A percentile compares a stretch with the other conserved stretches of the same genome.
Evolutionary conservation across 2,329 filamentous ascomycete genomes (phyloP).

Genomic region (Sporothrix protearum): DNA sequence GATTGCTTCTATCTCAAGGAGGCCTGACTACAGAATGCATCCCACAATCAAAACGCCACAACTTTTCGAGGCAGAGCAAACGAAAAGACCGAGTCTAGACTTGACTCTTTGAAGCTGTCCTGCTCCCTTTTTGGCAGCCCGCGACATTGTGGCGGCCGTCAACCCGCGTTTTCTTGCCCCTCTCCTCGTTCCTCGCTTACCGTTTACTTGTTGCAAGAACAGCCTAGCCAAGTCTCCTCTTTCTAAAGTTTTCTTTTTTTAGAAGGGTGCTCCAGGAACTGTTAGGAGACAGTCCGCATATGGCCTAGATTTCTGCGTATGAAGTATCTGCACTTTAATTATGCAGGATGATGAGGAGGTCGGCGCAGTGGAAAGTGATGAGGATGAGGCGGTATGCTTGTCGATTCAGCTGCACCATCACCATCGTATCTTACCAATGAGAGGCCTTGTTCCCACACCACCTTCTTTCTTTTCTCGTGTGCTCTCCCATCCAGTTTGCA

Average conservation of each 20-base stretch:
- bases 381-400: neutral
- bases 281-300: neutral
- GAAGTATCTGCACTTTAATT: neutral
- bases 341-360: neutral
- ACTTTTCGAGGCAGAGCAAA: neutral
- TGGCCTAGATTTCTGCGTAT: neutral
- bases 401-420: neutral
- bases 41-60: neutral
- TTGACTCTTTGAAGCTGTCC: neutral
- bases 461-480: neutral
- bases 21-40: neutral
- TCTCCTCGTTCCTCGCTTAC: neutral
- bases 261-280: neutral
- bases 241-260: too few relatives aligned
- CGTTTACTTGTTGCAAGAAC: neutral
- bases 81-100: neutral
- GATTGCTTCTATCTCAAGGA: neutral
- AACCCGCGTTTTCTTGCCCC: neutral
- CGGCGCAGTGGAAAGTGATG: neutral
- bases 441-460: neutral
- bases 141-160: slow-evolving; percentile 13
- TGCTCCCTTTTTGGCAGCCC: slow-evolving; percentile 7
- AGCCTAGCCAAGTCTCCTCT: neutral
- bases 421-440: neutral
- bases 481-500: neutral